Evolutionary conservation across 805 yeast genomes (phyloP).

Genomic region (Myxozyma monticola): DNA sequence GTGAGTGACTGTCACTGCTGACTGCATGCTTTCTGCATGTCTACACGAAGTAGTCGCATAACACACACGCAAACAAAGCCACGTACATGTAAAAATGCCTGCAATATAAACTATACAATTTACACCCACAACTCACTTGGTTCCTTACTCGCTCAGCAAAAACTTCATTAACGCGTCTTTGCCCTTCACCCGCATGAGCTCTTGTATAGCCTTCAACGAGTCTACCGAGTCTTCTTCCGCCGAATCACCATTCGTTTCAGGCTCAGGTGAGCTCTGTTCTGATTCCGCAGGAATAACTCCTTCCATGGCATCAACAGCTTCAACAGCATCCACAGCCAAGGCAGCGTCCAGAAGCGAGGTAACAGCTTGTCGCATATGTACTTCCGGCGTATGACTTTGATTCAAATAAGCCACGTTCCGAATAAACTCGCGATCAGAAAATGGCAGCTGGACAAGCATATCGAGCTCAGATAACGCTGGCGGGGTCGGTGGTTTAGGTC

Average conservation of each 20-base stretch:
- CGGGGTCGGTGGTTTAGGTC: conserved; percentile 4
- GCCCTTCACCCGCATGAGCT: conserved; percentile 68
- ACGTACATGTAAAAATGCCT: too few relatives aligned
- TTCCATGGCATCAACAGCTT: not conserved
- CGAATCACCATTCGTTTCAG: not conserved
- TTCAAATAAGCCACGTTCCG: conserved; percentile 32
- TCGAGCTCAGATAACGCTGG: conserved; percentile 19
- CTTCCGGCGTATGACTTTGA: conserved; percentile 30
- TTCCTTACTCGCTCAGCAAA: conserved; percentile 41
- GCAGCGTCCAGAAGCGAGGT: conserved; percentile 27
- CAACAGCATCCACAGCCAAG: conserved; percentile 1
- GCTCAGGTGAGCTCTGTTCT: not conserved
- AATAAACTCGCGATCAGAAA: conserved; percentile 25
- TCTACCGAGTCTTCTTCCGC: conserved; percentile 1
- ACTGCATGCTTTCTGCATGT: too few relatives aligned
- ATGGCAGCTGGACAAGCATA: conserved; percentile 23
- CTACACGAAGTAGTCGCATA: too few relatives aligned
- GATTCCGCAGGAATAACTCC: not conserved
- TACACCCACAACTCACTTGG: too few relatives aligned
- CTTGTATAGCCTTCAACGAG: conserved; percentile 57
- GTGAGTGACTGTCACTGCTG: too few relatives aligned
- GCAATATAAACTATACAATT: too few relatives aligned
- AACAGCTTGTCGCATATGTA: conserved; percentile 13
- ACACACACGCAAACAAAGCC: too few relatives aligned
- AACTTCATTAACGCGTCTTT: conserved; percentile 62